Base-by-base conservation (phyloP, 805 yeast species). In the Saccharomycopsis amapae region DNA sequence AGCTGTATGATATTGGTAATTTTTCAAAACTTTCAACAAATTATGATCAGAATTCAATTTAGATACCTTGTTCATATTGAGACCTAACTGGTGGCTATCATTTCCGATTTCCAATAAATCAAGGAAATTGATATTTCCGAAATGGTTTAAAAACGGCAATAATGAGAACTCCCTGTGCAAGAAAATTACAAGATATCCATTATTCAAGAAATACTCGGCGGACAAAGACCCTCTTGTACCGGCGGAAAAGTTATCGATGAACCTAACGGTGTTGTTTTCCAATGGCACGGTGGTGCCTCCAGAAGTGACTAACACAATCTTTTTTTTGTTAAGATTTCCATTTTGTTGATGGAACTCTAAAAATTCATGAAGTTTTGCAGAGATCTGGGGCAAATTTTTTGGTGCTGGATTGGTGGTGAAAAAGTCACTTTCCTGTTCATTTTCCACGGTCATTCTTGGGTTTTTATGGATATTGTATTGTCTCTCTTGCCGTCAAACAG, bases 241-340 rank as follows among this genome's bases (percentile, higher is more conserved):
- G 20, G 97, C 97, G 53, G 93, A 81, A 62, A 93, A 93, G 59
- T 93, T 93, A 64, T 93, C 99, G 57, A 93, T 88, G 63, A 93
- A 93, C 44, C 99, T 67, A 5, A 93, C 99, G 0, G 98, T 93
- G 59, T 93, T 93, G 63, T 88, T 89, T 58, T 93, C 99, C 53
- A 93, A 68, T 0, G 99, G 99, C 0, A 93, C 99, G 0, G 97
- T 90, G 1, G 98, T 93, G 19, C 99, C 99, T 20, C 99, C 99
- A 6, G 90, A 79, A 0, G 98, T 93, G 2, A 90, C 95, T 38
- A 90, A 73, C 73, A 30, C 93, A 68, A 60, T 90, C 85, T 3
- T 68, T 17, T 44, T 44, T 5, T 19, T 35, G 15, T 24, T 13
- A 2, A 19, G 13, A 7, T 13, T 34, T 12, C 61, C 53, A 57